Evolutionary conservation across 345 rosid genomes (phyloP).

Genomic region (Boechera stricta): DNA sequence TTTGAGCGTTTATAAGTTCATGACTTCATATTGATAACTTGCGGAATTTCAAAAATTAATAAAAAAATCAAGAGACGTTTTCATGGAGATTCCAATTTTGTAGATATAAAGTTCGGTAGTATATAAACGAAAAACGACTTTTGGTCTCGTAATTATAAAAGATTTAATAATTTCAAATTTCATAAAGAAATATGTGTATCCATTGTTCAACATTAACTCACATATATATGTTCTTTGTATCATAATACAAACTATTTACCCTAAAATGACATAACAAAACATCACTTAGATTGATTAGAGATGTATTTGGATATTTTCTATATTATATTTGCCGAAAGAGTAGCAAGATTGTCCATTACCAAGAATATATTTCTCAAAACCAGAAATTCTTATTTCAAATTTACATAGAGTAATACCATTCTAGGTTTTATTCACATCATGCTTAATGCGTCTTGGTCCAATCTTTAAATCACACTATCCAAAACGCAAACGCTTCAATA

Average conservation of each 20-base stretch:
- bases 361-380: neutral
- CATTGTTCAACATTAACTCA: too few relatives aligned
- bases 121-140: neutral
- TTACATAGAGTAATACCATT: slow-evolving; percentile 10
- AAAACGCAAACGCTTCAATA: slow-evolving; percentile 14
- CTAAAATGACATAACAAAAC: neutral
- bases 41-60: neutral
- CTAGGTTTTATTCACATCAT: neutral
- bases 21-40: neutral
- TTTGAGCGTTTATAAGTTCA: too few relatives aligned
- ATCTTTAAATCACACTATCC: slow-evolving; percentile 4
- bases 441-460: slow-evolving; percentile 3
- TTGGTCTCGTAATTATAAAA: neutral
- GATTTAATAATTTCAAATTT: too few relatives aligned
- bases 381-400: neutral
- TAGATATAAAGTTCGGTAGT: neutral
- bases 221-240: neutral
- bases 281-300: neutral
- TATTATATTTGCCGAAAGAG: neutral
- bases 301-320: neutral
- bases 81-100: neutral
- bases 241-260: neutral
- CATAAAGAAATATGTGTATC: too few relatives aligned
- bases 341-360: neutral
- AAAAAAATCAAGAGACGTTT: slow-evolving; percentile 2